Conservation (phyloP, 108 stramenopile genomes). For the Chaetoceros tenuissimus region DNA sequence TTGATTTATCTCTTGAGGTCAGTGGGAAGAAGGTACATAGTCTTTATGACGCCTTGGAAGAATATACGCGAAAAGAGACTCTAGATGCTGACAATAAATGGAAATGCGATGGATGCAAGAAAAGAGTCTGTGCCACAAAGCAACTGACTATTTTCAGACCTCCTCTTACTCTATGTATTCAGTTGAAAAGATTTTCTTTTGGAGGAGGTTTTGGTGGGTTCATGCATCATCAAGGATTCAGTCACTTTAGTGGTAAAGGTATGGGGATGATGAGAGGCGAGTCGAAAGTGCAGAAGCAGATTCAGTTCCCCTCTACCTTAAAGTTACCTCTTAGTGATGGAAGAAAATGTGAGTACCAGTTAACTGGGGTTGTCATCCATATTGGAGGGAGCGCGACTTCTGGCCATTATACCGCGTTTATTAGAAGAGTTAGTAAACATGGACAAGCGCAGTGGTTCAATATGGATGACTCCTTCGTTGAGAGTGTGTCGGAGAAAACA, state of each 20-base stretch:
- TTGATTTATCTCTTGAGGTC: constrained; percentile 90
- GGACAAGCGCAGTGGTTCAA: constrained; percentile 52
- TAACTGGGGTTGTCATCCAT: constrained; percentile 75
- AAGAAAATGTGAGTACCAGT: constrained; percentile 47
- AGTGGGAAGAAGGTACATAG: constrained; percentile 56
- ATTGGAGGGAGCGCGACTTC: constrained; percentile 64
- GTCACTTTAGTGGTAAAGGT: constrained; percentile 16
- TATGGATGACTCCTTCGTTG: constrained; percentile 74
- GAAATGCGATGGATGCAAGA: constrained; percentile 85
- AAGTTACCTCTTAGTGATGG: constrained; percentile 70
- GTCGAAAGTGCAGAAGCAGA: constrained; percentile 62
- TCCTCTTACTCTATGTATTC: constrained; percentile 87
- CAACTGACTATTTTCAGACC: constrained; percentile 68
- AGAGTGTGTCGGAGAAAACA: constrained; percentile 58
- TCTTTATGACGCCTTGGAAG: constrained; percentile 57
- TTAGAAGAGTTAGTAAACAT: constrained; percentile 39
- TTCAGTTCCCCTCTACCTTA: constrained; percentile 62
- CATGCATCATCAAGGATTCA: constrained; percentile 13
- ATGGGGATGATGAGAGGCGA: constrained; percentile 37
- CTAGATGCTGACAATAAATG: constrained; percentile 86
- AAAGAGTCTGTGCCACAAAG: constrained; percentile 71
- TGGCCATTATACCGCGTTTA: constrained; percentile 79
- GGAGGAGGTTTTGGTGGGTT: constrained; percentile 32
- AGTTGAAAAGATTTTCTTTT: constrained; percentile 92
- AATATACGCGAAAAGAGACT: constrained; percentile 76